phyloP scores from a whole-genome alignment of 73 alveolate genomes.

The Uronychia setigera region DNA sequence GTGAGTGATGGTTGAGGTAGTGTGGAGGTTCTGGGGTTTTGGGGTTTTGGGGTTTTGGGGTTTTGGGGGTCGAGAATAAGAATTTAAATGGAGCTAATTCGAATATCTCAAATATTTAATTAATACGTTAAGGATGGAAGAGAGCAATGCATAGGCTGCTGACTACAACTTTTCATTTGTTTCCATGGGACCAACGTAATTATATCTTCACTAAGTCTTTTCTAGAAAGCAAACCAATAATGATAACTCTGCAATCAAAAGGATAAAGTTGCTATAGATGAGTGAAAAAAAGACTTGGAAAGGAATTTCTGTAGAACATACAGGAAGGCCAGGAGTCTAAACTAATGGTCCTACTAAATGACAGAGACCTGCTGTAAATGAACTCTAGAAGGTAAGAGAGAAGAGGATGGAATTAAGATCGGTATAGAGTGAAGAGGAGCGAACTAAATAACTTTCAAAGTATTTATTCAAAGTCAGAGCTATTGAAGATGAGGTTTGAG shows the following conservation, averaged over 20 bases:
- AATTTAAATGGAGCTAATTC: too few relatives aligned
- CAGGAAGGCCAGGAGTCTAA: constrained; percentile 57
- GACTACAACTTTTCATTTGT: too few relatives aligned
- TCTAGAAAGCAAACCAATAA: constrained; percentile 16
- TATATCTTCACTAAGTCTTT: background rate
- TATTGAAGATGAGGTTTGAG: background rate
- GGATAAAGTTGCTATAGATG: constrained; percentile 49
- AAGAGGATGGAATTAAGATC: too few relatives aligned
- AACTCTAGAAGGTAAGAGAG: background rate
- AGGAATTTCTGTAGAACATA: constrained; percentile 49
- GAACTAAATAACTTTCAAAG: background rate
- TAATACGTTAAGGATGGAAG: too few relatives aligned
- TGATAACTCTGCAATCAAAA: constrained; percentile 58
- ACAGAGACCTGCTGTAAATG: background rate
- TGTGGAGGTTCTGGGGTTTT: too few relatives aligned
- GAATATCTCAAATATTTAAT: too few relatives aligned
- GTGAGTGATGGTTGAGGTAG: too few relatives aligned
- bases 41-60: too few relatives aligned
- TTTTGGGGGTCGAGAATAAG: too few relatives aligned
- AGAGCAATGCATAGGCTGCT: too few relatives aligned
- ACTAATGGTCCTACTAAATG: background rate
- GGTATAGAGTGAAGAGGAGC: background rate
- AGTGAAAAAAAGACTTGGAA: constrained; percentile 61
- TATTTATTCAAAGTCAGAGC: constrained; percentile 14
- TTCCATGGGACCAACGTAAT: background rate